These are phyloP conservation scores for Cajanus cajan DNA, from an alignment of 306 rosid species.

Conservation along the genomic window DNA sequence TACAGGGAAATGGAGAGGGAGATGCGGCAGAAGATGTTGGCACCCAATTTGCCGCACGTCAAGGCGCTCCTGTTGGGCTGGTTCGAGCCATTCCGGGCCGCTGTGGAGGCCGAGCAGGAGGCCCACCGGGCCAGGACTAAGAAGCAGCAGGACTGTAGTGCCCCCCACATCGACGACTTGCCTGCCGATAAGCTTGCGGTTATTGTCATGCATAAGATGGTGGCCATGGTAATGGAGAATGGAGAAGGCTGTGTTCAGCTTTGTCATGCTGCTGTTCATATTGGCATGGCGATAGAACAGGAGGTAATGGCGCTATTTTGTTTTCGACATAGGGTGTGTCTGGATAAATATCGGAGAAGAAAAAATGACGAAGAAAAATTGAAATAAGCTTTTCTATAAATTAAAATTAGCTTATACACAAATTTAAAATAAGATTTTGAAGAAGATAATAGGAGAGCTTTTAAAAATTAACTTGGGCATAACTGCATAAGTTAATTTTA, in stretches of 20 bases:
- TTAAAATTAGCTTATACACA: too few species aligned
- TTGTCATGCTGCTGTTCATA: conserved; percentile 81
- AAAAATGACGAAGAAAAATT: too few species aligned
- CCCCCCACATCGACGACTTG: conserved; percentile 63
- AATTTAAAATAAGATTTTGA: too few species aligned
- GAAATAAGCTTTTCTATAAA: too few species aligned
- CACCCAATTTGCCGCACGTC: conserved; percentile 76
- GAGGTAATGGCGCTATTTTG: conserved; percentile 45
- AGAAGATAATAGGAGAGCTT: too few species aligned
- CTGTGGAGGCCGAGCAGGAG: conserved; percentile 66
- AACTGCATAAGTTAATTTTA: too few species aligned
- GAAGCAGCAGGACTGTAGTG: conserved; percentile 63
- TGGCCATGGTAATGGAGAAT: conserved; percentile 68
- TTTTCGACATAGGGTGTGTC: neutral
- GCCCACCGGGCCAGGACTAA: conserved; percentile 39
- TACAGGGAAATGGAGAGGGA: conserved; percentile 65
- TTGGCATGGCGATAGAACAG: conserved; percentile 77
- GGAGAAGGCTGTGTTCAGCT: conserved; percentile 72
- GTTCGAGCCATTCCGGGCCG: conserved; percentile 81
- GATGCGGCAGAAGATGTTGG: conserved; percentile 67
- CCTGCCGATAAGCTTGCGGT: conserved; percentile 75
- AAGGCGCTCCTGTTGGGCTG: conserved; percentile 68
- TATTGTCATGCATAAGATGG: conserved; percentile 88
- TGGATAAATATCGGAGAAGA: too few species aligned
- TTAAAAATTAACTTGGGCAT: too few species aligned